Evolutionary conservation across 768 basidiomycete genomes (phyloP), one percentile per base, ranked within the genome.

Genomic region (Boletus reticuloceps): DNA sequence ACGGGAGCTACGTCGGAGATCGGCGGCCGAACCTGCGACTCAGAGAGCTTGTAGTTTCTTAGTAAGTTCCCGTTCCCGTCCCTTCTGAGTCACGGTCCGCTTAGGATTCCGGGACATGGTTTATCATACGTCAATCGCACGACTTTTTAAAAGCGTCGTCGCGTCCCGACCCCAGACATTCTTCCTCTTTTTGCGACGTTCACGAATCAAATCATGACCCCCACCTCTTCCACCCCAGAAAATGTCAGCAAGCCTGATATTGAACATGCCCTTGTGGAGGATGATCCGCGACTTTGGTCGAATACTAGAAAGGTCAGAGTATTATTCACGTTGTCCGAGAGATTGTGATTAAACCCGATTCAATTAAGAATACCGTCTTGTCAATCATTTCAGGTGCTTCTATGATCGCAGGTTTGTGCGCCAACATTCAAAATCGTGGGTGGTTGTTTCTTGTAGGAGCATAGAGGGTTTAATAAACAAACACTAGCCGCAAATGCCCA

Each of bases 281-380:
- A 88, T 58, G 86, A 88, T 67, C 86, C 86, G 1, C 78, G 86
- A 38, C 61, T 64, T 52, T 88, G 86, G 86, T 79, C 82, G 8
- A 58, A 66, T 40, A 48, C 77, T 25, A 77, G 80, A 59, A 88
- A 88, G 77, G 86, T 84, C 6, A 5, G 37, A n/a, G 8, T 11
- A 46, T n/a, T 22, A 29, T 2, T 29, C 29, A 29, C 1, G 8
- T 2, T 29, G n/a, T n/a, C n/a, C 29, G 9, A 9, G 10, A 46
- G 16, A 12, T 8, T 44, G 27, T 27, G 27, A 27, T 27, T 27
- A 8, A 27, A 27, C 8, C 27, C 27, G 8, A 9, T 9, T 27
- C 27, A 27, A 27, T 27, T 27, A 45, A 70, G 69, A 63, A 55
- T n/a, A 17, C 16, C 11, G 55, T 62, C 29, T 27, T 70, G 38